Conservation (phyloP, 1,284 basidiomycete species). For the Microbotryum saponariae region DNA sequence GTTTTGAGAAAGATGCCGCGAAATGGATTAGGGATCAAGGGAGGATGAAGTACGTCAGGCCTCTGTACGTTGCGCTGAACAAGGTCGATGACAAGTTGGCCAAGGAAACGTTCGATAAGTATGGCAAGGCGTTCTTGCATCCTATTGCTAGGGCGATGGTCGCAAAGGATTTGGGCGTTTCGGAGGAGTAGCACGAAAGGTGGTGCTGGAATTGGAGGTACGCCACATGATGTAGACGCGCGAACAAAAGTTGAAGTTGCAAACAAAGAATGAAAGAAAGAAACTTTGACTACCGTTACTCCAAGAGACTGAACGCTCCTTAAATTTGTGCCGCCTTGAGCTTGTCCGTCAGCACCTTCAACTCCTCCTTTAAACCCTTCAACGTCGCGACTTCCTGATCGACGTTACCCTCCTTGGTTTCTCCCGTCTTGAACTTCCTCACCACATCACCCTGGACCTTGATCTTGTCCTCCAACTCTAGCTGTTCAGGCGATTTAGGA, state of each 20-base stretch:
- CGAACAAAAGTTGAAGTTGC: too few species aligned
- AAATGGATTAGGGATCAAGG: constrained; percentile 27
- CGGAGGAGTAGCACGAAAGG: too few species aligned
- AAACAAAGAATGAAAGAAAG: background rate
- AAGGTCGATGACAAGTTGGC: constrained; percentile 59
- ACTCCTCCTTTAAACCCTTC: constrained; percentile 56
- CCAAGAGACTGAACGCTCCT: background rate
- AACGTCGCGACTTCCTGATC: constrained; percentile 48
- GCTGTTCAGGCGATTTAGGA: constrained; percentile 57
- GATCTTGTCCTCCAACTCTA: constrained; percentile 61
- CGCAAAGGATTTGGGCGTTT: constrained; percentile 49
- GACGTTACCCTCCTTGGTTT: constrained; percentile 44
- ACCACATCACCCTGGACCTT: constrained; percentile 65
- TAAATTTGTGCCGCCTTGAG: constrained; percentile 10
- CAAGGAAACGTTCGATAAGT: constrained; percentile 43
- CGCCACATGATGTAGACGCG: background rate
- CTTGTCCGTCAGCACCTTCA: constrained; percentile 46
- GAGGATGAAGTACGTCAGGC: constrained; percentile 70
- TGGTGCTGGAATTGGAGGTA: background rate
- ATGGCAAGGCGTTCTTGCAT: constrained; percentile 52
- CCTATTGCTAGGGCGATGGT: constrained; percentile 65
- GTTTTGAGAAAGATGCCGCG: constrained; percentile 24
- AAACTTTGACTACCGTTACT: background rate
- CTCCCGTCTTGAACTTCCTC: constrained; percentile 58
- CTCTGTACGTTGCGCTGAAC: constrained; percentile 41